Evolutionary conservation across 2,329 filamentous ascomycete species (phyloP), one percentile per base, ranked within the genome.

Genomic region (Alternaria ethzedia): DNA sequence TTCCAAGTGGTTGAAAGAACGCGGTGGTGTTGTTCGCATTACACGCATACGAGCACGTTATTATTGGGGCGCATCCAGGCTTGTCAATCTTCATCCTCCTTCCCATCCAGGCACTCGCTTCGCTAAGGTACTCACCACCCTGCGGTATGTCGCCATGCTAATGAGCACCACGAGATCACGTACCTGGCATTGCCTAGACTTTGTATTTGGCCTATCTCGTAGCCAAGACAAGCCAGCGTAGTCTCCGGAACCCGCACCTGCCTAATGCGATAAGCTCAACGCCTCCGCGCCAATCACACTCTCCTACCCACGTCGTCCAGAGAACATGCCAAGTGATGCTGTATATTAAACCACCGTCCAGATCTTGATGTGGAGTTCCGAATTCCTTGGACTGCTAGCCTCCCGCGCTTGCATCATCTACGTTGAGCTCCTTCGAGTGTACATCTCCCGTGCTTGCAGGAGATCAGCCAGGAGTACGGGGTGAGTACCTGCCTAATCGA

Each of bases 341-440:
- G 50, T 73, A 76, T 61, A 77, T 77, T 73, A 73, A 74, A 65
- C 45, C 46, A 26, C 74, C 73, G 73, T 66, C 65, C 68, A 76
- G 47, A 64, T 55, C 51, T 30, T 36, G 17, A 43, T 43, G 23
- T 50, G 15, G 44, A 50, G 26, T 32, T 61, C 47, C 55, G 49
- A 65, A 47, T 20, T 43, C 49, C 54, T 61, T 65, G 47, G 58
- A 64, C 58, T 49, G 61, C 55, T 15, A 58, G 67, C 71, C 65
- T 69, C 67, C 70, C 69, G 70, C 64, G 50, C 64, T 55, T 73
- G 61, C 61, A 68, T 52, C 43, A 65, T 59, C 56, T 21, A 49
- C 21, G 12, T 55, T 17, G 56, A 45, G 28, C 60, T 61, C 59
- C 55, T 62, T 60, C 55, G 61, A 67, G 63, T 56, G 69, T 61